phyloP scores from a whole-genome alignment of 768 basidiomycete genomes.

The Suillus weaverae region DNA sequence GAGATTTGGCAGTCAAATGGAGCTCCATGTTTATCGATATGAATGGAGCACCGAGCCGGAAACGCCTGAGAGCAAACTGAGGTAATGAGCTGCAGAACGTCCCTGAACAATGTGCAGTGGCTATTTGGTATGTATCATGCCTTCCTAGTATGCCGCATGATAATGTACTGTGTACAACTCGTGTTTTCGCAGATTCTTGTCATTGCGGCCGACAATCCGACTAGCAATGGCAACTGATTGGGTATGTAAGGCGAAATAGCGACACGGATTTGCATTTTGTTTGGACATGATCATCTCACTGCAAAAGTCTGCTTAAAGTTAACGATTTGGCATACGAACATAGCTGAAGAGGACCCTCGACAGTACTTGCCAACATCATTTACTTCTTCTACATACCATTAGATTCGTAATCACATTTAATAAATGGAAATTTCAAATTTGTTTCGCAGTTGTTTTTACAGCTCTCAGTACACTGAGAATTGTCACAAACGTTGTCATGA shows the following conservation, averaged over 20 bases:
- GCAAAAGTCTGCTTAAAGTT: neutral
- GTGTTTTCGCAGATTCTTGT: neutral
- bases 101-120: neutral
- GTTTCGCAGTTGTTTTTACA: too few relatives aligned
- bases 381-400: neutral
- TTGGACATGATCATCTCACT: neutral
- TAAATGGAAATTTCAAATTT: neutral
- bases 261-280: neutral
- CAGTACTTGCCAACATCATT: neutral
- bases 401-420: neutral
- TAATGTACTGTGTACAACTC: neutral
- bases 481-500: too few relatives aligned
- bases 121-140: neutral
- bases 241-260: neutral
- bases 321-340: neutral
- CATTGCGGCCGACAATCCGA: neutral
- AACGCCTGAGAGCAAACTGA: neutral
- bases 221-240: neutral
- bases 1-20: neutral
- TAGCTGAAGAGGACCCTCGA: neutral
- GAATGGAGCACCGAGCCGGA: neutral
- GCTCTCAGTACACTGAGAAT: too few relatives aligned
- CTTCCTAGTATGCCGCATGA: neutral
- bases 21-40: neutral
- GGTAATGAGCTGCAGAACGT: neutral